A percentile compares a stretch with the other conserved stretches of the same genome.
Conservation (phyloP, 257 asterid species). For the Agastache rugosa region DNA sequence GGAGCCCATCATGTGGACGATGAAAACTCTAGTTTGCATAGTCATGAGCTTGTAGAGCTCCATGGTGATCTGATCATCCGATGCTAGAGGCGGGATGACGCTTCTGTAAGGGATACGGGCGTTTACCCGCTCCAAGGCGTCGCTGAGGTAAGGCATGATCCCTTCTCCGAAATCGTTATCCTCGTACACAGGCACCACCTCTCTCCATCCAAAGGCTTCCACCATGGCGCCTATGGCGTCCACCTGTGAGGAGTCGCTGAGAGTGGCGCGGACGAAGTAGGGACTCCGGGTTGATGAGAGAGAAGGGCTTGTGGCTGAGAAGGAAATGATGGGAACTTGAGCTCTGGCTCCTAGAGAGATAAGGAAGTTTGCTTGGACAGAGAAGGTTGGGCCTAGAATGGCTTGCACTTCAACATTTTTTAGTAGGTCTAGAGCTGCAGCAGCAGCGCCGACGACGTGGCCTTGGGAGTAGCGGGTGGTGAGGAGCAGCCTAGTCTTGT, state of each 20-base stretch:
- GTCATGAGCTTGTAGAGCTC: slow-evolving; percentile 53
- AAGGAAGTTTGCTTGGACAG: slow-evolving; percentile 50
- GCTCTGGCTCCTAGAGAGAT: slow-evolving; percentile 48
- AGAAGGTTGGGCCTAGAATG: slow-evolving; percentile 51
- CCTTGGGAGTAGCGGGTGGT: slow-evolving; percentile 46
- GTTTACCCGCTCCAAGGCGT: slow-evolving; percentile 43
- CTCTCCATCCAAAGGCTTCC: slow-evolving; percentile 48
- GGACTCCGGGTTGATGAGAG: slow-evolving; percentile 44
- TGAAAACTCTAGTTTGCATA: slow-evolving; percentile 54
- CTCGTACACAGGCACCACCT: slow-evolving; percentile 42
- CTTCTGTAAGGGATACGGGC: slow-evolving; percentile 47
- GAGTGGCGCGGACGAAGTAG: slow-evolving; percentile 47
- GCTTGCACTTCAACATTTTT: slow-evolving; percentile 54
- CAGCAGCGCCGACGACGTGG: slow-evolving; percentile 54
- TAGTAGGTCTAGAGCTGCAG: slow-evolving; percentile 53
- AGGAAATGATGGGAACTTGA: slow-evolving; percentile 52
- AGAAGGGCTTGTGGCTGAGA: slow-evolving; percentile 58
- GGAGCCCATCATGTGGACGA: slow-evolving; percentile 43
- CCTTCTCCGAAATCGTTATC: slow-evolving; percentile 53
- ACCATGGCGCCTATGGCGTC: slow-evolving; percentile 41
- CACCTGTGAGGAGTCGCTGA: slow-evolving; percentile 44
- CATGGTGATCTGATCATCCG: slow-evolving; percentile 43
- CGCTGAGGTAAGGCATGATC: slow-evolving; percentile 43
- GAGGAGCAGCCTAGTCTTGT: slow-evolving; percentile 47
- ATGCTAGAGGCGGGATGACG: slow-evolving; percentile 41